These are phyloP conservation scores for Solanum ahanhuiri DNA, from an alignment of 257 asterid species.

Conservation along the genomic window DNA sequence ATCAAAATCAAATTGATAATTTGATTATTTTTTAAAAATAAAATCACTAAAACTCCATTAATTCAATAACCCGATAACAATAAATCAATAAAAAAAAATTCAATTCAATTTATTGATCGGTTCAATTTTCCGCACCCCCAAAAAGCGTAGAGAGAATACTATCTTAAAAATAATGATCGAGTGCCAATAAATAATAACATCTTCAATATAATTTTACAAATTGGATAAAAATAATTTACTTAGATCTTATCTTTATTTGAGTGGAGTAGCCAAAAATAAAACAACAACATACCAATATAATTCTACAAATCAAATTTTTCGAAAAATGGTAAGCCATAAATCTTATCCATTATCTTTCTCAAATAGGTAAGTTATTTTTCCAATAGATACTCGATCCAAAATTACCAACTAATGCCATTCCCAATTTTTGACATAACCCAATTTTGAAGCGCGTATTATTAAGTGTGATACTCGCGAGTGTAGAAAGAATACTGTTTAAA, in stretches of 20 bases:
- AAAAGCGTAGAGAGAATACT: no score
- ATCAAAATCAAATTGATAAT: no score
- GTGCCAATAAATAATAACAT: no score
- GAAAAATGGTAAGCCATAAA: accelerated
- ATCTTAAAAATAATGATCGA: no score
- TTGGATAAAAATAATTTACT: no score
- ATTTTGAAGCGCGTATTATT: not conserved
- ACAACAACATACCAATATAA: no score
- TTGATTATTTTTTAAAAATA: not conserved
- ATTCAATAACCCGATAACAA: no score
- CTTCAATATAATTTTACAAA: no score
- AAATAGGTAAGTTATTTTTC: no score
- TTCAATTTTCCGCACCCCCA: not conserved
- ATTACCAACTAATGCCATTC: not conserved
- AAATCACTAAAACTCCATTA: not conserved
- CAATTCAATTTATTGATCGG: not conserved
- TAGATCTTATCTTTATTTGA: not conserved
- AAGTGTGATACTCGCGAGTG: not conserved
- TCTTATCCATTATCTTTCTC: no score
- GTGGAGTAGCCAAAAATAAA: accelerated
- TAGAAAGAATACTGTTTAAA: not conserved
- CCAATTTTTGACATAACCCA: not conserved
- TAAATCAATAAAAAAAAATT: no score
- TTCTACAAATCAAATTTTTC: no score
- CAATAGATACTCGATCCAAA: not conserved